A percentile compares a stretch with the other conserved stretches of the same genome.
These are phyloP conservation scores for Amanita exitialis DNA, from an alignment of 768 basidiomycete genomes.

Conservation along the genomic window DNA sequence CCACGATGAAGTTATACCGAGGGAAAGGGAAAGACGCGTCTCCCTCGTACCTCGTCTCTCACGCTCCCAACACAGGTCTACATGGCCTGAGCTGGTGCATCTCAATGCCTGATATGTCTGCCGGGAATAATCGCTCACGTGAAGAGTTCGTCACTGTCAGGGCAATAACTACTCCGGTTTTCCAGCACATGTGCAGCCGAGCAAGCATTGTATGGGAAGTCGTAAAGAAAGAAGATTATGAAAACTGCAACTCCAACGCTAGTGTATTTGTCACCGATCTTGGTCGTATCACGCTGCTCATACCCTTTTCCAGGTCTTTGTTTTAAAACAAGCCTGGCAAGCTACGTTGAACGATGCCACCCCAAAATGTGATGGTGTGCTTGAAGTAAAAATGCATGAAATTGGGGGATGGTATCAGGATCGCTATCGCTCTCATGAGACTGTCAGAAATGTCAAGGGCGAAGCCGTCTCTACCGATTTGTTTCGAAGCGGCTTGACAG, in stretches of 20 bases:
- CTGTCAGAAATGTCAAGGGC: neutral
- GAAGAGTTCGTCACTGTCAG: neutral
- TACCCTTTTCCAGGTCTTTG: neutral
- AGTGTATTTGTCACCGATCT: neutral
- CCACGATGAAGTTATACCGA: neutral
- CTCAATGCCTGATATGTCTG: neutral
- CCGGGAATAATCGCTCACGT: neutral
- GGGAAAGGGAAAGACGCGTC: too few relatives aligned
- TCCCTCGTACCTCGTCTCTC: neutral
- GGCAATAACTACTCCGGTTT: neutral
- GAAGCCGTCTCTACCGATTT: neutral
- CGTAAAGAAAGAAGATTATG: neutral
- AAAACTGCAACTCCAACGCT: neutral
- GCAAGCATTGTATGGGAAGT: neutral
- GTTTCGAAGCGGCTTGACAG: neutral
- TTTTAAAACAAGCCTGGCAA: constrained; percentile 1
- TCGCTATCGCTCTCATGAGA: neutral
- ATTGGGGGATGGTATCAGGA: neutral
- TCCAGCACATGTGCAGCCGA: neutral
- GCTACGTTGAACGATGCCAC: neutral
- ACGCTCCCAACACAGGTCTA: neutral
- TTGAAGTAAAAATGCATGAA: neutral
- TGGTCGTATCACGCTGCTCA: neutral
- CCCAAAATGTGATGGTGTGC: neutral
- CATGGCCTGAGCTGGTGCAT: neutral